Evolutionary conservation across 2,329 filamentous ascomycete species (phyloP), one percentile per base, ranked within the genome.

Genomic region (Cyphellophora europaea): DNA sequence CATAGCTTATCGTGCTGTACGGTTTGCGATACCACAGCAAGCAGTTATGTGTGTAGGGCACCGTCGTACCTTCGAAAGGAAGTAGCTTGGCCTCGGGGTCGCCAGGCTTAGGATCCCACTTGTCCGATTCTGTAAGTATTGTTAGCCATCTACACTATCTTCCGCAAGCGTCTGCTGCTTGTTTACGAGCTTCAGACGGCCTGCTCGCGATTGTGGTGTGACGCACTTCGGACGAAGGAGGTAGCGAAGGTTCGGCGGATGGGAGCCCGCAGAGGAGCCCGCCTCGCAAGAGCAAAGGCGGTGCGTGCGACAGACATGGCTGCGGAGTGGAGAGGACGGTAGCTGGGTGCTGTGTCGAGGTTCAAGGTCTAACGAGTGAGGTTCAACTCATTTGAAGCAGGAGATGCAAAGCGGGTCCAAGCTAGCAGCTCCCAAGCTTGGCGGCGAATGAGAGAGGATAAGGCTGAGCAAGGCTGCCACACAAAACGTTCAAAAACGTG

Each of bases 261-360:
- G 29, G 45, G 31, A 37, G 42, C 54, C 49, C 59, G 52, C 48
- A 57, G 48, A 36, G 62, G 62, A 43, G 60, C 55, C 51, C 62
- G 63, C 57, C 60, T 57, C 36, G 59, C 63, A 44, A 65, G 54
- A 50, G 58, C 55, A 53, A 60, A 59, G 49, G 57, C 62, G 49
- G 61, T 59, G 51, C 61, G 63, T 55, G 60, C 60, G 47, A 59
- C 57, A 57, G 64, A 66, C 65, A 65, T 67, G 55, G 52, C 14
- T 16, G 30, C 16, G 37, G 28, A 36, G 33, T 31, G 38, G 30
- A 32, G 30, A 32, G 30, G 30, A 12, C 5, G 30, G 15, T 16
- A 30, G 27, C 15, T 14, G 49, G 38, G 29, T 13, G 27, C 27
- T 31, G 34, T n/a, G 27, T 31, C 17, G 25, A 38, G 36, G 12